These are phyloP conservation scores for Xylaria telfairii DNA, from an alignment of 495 filamentous ascomycete genomes.

Conservation along the genomic window DNA sequence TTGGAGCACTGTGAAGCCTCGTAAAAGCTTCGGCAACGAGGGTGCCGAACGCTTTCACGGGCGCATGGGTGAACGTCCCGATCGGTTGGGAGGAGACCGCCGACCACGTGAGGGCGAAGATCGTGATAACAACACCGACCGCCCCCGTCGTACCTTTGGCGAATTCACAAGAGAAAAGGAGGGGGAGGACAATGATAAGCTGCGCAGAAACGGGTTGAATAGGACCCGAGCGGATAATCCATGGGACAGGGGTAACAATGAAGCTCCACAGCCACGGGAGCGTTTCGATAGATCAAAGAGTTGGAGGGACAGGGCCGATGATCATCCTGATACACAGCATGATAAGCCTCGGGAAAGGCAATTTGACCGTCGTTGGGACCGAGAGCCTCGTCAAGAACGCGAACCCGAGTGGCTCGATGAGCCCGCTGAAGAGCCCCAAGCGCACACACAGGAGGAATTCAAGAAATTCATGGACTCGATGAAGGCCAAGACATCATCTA, in stretches of 20 bases:
- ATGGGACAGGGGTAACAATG: constrained; percentile 46
- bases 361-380: constrained; percentile 62
- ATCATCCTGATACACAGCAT: constrained; percentile 43
- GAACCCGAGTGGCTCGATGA: constrained; percentile 90
- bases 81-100: constrained; percentile 49
- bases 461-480: constrained; percentile 93
- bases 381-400: constrained; percentile 68
- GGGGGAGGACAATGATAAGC: constrained; percentile 57
- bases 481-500: constrained; percentile 65
- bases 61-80: constrained; percentile 55
- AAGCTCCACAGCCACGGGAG: constrained; percentile 55
- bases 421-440: constrained; percentile 70
- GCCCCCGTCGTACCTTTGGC: constrained; percentile 58
- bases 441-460: constrained; percentile 88
- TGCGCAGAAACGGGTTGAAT: constrained; percentile 61
- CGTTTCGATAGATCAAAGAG: constrained; percentile 64
- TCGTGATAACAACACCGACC: constrained; percentile 58
- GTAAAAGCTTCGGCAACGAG: constrained; percentile 69
- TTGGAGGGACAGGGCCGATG: constrained; percentile 70
- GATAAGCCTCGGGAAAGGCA: constrained; percentile 52
- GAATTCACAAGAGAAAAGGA: constrained; percentile 57
- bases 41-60: constrained; percentile 67
- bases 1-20: constrained; percentile 66
- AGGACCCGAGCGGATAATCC: constrained; percentile 50
- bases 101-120: constrained; percentile 53